Base-by-base conservation (phyloP, 1,139 yeast genomes). In the Lipomyces yarrowii region DNA sequence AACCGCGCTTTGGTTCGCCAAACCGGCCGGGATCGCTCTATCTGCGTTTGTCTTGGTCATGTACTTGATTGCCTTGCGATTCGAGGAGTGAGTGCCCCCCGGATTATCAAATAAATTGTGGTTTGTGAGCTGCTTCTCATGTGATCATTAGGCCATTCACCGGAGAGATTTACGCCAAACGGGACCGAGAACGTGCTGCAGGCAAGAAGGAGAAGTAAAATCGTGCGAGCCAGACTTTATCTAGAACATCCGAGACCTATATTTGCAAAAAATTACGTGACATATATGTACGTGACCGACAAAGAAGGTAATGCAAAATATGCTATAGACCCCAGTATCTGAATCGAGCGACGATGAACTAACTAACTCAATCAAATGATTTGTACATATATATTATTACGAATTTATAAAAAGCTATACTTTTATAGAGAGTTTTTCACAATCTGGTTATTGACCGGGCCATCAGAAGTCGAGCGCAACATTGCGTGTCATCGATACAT, bases 11-110 rank as follows among this genome's bases (percentile, higher is more conserved):
- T 90, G 89, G 86, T 70, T 85, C 77, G 98, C 88, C 30, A 93
- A 92, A 77, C 96, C 98, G 52, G 89, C 96, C 0, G 99, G 99
- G 10, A 74, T 94, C 62, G 79, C 86, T 61, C 86, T 92, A 48
- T 82, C 96, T 53, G 81, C 81, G 6, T 81, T 91, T 70, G 99
- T 94, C 10, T 87, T 85, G 75, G 77, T 87, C 64, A 90, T 93
- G 93, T 94, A 94, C 80, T 80, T 83, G 69, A 81, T 94, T 73
- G 99, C 98, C 0, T 83, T 91, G 75, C 78, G 84, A 68, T 91
- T 93, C 74, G 99, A 94, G 79, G 99, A 94, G 80, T 74, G 67
- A 15, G 77, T 70, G 4, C 2, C 3, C 3, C 30, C 30, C 4
- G 30, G 30, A 2, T 4, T 26, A 26, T 26, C 30, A 26, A 26